Evolutionary conservation across 345 rosid genomes (phyloP), one percentile per base, ranked within the genome.

Genomic region (Camelina laxa): DNA sequence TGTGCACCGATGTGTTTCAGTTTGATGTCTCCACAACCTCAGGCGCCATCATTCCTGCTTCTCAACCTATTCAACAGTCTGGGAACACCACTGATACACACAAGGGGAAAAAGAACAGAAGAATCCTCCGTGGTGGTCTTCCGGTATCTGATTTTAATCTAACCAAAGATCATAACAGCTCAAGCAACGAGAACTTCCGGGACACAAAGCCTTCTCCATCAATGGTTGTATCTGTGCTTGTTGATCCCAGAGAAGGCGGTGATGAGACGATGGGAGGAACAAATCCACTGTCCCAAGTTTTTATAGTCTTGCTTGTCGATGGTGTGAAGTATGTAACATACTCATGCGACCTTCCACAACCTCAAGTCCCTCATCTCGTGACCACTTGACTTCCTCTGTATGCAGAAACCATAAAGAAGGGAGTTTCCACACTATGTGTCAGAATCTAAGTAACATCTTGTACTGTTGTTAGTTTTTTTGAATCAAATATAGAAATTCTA

Each of bases 1-100:
- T 85, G 88, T 94, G 98, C 87, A 87, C 80, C 7, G 84, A 90
- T 81, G 96, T 94, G 51, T 90, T 90, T 80, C 91, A 81, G 80
- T 94, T 94, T 67, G 97, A 90, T 66, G 82, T 78, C 65, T 82
- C 95, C 12, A 13, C 75, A 63, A 62, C 71, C 35, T 76, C 83
- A 16, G 97, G 96, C 65, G 88, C 83, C 73, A 87, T 90, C 47
- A 70, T 86, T 74, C 87, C 89, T 56, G 85, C 91, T 55, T 73
- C 93, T 62, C 70, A 90, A 9, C 85, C 83, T 44, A 39, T 83
- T 54, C 63, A 86, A 90, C 82, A 30, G 73, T 84, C 19, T 38
- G 67, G 22, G 77, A 79, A 60, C 77, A 51, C 54, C 64, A 50
- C 55, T 80, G 42, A 33, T 85, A 72, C 69, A 48, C 81, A 65